Percentiles rank a stretch among this genome's conserved stretches.
Evolutionary conservation across 2,329 filamentous ascomycete genomes (phyloP).

Genomic region (Neopestalotiopsis clavispora): DNA sequence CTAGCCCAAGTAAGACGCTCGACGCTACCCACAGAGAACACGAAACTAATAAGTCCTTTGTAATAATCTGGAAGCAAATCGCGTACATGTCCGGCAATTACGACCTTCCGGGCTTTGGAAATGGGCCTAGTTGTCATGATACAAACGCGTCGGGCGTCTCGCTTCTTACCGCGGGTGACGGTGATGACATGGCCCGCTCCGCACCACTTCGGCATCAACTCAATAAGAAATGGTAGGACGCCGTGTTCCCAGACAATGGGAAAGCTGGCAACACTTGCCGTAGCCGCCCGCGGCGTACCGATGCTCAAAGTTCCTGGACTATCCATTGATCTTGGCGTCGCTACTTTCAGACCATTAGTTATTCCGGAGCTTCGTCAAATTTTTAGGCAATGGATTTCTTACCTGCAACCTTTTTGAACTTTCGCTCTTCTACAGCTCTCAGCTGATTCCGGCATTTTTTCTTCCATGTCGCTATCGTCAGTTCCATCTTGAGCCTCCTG

Average conservation of each 20-base stretch:
- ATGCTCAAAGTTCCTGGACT: conserved; percentile 36
- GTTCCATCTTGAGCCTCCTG: conserved; percentile 31
- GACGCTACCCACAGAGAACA: conserved; percentile 44
- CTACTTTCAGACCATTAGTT: conserved; percentile 19
- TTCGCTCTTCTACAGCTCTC: conserved; percentile 39
- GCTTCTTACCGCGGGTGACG: conserved; percentile 41
- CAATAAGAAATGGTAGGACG: conserved; percentile 47
- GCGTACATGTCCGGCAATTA: conserved; percentile 45
- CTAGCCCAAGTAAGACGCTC: conserved; percentile 45
- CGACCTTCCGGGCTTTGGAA: conserved; percentile 41
- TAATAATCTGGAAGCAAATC: conserved; percentile 44
- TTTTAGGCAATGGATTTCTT: conserved; percentile 22
- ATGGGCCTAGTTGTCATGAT: conserved; percentile 44
- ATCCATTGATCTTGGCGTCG: conserved; percentile 34
- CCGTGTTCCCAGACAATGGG: conserved; percentile 48
- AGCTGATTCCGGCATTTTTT: conserved; percentile 42
- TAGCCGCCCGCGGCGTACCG: conserved; percentile 32
- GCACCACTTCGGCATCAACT: conserved; percentile 47
- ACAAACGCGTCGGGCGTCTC: conserved; percentile 41
- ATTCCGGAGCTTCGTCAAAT: neutral
- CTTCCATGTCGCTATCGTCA: conserved; percentile 39
- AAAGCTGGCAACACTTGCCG: conserved; percentile 40
- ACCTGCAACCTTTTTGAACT: conserved; percentile 33
- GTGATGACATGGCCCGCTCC: conserved; percentile 45
- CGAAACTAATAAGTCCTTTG: conserved; percentile 37